Conservation (phyloP, 2,329 filamentous ascomycete genomes). For the Colletotrichum lindemuthianum region DNA sequence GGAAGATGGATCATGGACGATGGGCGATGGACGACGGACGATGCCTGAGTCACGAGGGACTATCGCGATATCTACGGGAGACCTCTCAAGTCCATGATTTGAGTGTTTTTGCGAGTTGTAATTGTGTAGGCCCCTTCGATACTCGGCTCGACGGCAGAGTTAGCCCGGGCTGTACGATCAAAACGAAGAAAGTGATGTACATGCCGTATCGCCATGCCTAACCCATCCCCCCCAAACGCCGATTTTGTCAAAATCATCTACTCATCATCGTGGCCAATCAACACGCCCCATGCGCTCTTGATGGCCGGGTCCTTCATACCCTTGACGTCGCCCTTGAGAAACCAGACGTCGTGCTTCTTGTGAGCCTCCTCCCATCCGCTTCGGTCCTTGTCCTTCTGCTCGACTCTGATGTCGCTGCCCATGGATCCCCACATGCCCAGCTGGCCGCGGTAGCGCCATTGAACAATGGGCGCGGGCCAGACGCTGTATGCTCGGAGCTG, state of each 20-base stretch:
- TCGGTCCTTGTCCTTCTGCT: slow-evolving; percentile 28
- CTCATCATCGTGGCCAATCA: slow-evolving; percentile 16
- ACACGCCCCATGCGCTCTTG: slow-evolving; percentile 9
- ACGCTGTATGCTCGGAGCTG: slow-evolving; percentile 40
- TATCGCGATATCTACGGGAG: too few relatives aligned
- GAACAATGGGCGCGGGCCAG: slow-evolving; percentile 40
- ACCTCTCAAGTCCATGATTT: too few relatives aligned
- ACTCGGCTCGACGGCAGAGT: too few relatives aligned
- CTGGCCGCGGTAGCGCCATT: slow-evolving; percentile 40
- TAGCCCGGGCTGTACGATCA: too few relatives aligned
- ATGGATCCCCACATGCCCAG: slow-evolving; percentile 40
- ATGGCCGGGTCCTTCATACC: slow-evolving; percentile 15
- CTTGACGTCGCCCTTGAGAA: slow-evolving; percentile 13
- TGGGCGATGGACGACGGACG: too few relatives aligned
- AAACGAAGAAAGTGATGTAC: too few relatives aligned
- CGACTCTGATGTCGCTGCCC: slow-evolving; percentile 40
- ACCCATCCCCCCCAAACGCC: too few relatives aligned
- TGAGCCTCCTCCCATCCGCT: slow-evolving; percentile 22
- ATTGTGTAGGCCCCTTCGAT: too few relatives aligned
- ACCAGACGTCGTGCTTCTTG: slow-evolving; percentile 18
- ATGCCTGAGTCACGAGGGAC: too few relatives aligned
- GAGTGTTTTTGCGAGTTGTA: too few relatives aligned
- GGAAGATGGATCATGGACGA: too few relatives aligned
- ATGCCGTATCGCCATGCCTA: too few relatives aligned
- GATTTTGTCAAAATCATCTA: background rate